These are phyloP conservation scores for Rutstroemia sp. DNA, from an alignment of 2,329 filamentous ascomycete species.

Conservation along the genomic window DNA sequence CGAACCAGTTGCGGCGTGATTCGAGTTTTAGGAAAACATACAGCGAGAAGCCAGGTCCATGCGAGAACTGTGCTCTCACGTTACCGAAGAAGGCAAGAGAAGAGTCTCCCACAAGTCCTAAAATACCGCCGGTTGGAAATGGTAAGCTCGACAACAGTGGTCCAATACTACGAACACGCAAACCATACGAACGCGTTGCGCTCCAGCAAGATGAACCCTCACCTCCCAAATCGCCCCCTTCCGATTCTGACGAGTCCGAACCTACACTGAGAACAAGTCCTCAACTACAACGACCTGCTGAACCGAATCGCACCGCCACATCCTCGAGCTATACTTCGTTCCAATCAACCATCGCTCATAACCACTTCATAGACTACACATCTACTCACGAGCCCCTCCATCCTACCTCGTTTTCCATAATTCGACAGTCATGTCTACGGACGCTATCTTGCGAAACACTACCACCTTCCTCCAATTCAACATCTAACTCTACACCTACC, in stretches of 20 bases:
- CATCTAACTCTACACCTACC: constrained; percentile 32
- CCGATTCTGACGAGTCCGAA: constrained; percentile 25
- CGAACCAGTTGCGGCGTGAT: constrained; percentile 39
- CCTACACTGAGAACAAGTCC: constrained; percentile 15
- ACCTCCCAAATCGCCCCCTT: constrained; percentile 25
- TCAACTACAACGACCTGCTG: neutral
- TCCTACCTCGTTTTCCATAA: constrained; percentile 56
- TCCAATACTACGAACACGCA: constrained; percentile 53
- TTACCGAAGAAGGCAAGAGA: constrained; percentile 43
- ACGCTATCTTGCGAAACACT: constrained; percentile 61
- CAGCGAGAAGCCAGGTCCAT: constrained; percentile 56
- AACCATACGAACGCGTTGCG: constrained; percentile 52
- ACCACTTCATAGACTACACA: constrained; percentile 60
- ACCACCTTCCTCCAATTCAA: constrained; percentile 38
- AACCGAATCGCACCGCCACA: constrained; percentile 16
- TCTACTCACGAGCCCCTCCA: constrained; percentile 59
- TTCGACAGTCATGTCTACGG: constrained; percentile 58
- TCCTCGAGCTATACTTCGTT: constrained; percentile 33
- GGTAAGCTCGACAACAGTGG: constrained; percentile 26
- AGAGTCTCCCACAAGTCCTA: constrained; percentile 11
- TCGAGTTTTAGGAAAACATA: constrained; percentile 57
- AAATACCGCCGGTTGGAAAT: neutral
- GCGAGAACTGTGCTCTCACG: constrained; percentile 62
- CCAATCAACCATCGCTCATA: constrained; percentile 42
- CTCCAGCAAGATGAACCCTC: constrained; percentile 22